Evolutionary conservation across 2,329 filamentous ascomycete genomes (phyloP).

Genomic region (Dactylellina parvicollis): DNA sequence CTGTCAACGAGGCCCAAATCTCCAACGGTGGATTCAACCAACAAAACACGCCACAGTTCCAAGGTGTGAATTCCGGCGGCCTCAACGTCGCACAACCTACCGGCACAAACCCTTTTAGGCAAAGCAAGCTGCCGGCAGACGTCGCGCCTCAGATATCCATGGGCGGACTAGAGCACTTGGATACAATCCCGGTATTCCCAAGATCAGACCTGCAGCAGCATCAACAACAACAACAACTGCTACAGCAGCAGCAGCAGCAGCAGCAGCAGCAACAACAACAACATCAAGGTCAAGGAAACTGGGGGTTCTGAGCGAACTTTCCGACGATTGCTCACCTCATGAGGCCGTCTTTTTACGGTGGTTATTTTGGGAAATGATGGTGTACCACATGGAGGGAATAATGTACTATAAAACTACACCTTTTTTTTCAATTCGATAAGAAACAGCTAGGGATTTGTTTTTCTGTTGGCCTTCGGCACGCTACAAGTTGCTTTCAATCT

Average conservation of each 20-base stretch:
- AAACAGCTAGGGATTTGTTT: constrained; percentile 24
- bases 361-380: neutral
- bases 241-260: constrained; percentile 65
- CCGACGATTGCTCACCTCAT: neutral
- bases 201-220: constrained; percentile 68
- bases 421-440: constrained; percentile 32
- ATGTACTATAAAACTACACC: constrained; percentile 45
- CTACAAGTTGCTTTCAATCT: neutral
- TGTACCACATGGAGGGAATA: neutral
- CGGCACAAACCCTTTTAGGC: constrained; percentile 82
- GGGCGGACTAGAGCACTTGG: constrained; percentile 79
- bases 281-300: constrained; percentile 64
- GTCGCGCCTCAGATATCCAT: constrained; percentile 68
- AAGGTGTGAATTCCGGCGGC: constrained; percentile 55
- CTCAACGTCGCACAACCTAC: constrained; percentile 52
- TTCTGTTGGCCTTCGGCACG: neutral
- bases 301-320: constrained; percentile 23
- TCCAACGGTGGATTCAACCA: constrained; percentile 56
- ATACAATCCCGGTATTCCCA: constrained; percentile 86
- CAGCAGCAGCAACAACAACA: constrained; percentile 55
- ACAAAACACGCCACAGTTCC: constrained; percentile 54
- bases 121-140: constrained; percentile 90
- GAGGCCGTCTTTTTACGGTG: neutral
- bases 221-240: constrained; percentile 64
- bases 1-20: constrained; percentile 55